phyloP scores from a whole-genome alignment of 139 green algal genomes.

The Microglena sp. region DNA sequence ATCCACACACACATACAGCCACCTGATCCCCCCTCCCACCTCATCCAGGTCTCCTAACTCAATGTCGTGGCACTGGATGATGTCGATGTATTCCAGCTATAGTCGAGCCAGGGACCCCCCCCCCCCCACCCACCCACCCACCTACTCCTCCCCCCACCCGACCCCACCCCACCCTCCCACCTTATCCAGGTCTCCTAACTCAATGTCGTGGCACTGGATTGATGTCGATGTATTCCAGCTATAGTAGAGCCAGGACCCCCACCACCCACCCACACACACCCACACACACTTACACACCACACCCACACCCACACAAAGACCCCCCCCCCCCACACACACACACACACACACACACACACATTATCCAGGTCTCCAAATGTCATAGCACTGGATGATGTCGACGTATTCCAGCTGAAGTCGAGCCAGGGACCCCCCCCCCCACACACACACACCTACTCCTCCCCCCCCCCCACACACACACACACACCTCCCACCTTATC shows the following conservation, averaged over 20 bases:
- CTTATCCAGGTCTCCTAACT: constrained; percentile 80
- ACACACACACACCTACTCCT: constrained; percentile 13
- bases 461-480: not conserved
- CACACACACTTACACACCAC: not conserved
- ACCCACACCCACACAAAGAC: not conserved
- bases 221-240: constrained; percentile 10
- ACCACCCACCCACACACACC: not conserved
- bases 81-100: constrained; percentile 8
- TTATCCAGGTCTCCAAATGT: not conserved
- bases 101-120: too few species aligned
- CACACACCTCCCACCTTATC: constrained; percentile 46
- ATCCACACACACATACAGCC: not conserved
- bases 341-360: not conserved
- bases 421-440: constrained; percentile 63
- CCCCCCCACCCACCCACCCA: too few species aligned
- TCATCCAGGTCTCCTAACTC: constrained; percentile 81
- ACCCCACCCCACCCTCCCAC: constrained; percentile 21
- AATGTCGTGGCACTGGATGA: constrained; percentile 70
- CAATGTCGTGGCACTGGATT: constrained; percentile 76
- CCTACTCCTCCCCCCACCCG: not conserved
- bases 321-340: not conserved
- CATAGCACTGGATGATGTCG: constrained; percentile 75
- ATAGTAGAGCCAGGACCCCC: too few species aligned
- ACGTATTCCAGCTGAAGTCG: constrained; percentile 73
- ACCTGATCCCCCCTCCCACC: constrained; percentile 29